A percentile compares a stretch with the other conserved stretches of the same genome.
Conservation (phyloP, 805 yeast species). For the Schizosaccharomyces octosporus region DNA sequence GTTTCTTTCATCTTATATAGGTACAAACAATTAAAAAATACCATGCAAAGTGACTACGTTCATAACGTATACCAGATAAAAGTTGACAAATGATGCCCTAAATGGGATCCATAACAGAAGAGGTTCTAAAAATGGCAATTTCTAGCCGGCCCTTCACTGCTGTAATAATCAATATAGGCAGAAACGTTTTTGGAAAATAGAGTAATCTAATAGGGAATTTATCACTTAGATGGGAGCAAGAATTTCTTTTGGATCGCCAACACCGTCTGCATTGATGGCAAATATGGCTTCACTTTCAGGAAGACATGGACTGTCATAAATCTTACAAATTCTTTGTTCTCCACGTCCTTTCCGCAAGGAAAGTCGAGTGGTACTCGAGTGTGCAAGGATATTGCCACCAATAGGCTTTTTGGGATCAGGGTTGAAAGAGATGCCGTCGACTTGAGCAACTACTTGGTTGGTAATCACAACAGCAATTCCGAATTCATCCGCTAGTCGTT, state of each 20-base stretch:
- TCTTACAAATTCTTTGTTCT: constrained; percentile 78
- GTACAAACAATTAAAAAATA: too few relatives aligned
- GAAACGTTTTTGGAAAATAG: neutral
- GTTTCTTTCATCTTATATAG: too few relatives aligned
- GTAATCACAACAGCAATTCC: constrained; percentile 92
- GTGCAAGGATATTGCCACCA: constrained; percentile 95
- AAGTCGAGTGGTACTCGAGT: constrained; percentile 70
- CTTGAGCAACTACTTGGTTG: constrained; percentile 94
- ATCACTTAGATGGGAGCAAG: neutral
- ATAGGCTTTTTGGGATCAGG: constrained; percentile 97
- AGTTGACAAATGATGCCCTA: too few relatives aligned
- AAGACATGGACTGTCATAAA: constrained; percentile 85
- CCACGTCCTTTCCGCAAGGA: constrained; percentile 77
- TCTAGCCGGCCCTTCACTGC: too few relatives aligned
- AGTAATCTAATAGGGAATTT: too few relatives aligned
- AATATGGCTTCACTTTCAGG: constrained; percentile 90
- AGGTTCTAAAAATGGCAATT: too few relatives aligned
- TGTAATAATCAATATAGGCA: neutral
- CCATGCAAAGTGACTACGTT: too few relatives aligned
- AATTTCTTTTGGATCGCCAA: constrained; percentile 68
- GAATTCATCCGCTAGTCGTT: constrained; percentile 85
- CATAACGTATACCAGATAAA: too few relatives aligned
- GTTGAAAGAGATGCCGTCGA: constrained; percentile 66
- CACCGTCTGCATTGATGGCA: constrained; percentile 89
- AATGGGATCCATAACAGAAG: too few relatives aligned